Conservation (phyloP, 2,329 filamentous ascomycete genomes). For the Zymoseptoria passerinii region DNA sequence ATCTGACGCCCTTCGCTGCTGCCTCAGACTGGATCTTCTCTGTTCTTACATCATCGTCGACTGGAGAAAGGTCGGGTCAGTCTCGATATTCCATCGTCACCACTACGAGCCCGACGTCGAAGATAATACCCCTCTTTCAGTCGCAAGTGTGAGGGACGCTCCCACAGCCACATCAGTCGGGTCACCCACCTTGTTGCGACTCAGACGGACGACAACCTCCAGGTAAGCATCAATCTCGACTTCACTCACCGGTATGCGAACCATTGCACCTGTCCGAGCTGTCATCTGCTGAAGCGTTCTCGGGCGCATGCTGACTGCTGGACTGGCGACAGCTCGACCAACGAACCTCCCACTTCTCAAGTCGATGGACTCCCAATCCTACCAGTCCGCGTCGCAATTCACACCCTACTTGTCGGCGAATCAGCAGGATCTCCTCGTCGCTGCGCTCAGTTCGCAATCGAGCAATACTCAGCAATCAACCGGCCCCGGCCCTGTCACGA, state of each 20-base stretch:
- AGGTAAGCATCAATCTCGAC: background rate
- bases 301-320: background rate
- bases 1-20: background rate
- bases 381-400: constrained; percentile 15
- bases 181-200: background rate
- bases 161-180: background rate
- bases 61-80: background rate
- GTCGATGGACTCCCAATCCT: constrained; percentile 13
- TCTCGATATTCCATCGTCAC: background rate
- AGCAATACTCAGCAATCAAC: constrained; percentile 20
- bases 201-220: background rate
- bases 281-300: background rate
- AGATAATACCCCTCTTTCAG: background rate
- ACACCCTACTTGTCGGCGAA: constrained; percentile 36
- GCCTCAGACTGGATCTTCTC: background rate
- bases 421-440: constrained; percentile 41
- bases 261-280: background rate
- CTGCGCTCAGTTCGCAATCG: constrained; percentile 39
- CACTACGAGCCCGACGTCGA: background rate
- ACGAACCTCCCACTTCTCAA: background rate
- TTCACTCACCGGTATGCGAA: background rate
- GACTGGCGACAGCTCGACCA: background rate
- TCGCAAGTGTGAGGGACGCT: background rate
- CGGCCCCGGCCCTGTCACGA: constrained; percentile 2
- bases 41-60: background rate